Base-by-base conservation (phyloP, 2,329 filamentous ascomycete species). In the Colletotrichum liaoningense region DNA sequence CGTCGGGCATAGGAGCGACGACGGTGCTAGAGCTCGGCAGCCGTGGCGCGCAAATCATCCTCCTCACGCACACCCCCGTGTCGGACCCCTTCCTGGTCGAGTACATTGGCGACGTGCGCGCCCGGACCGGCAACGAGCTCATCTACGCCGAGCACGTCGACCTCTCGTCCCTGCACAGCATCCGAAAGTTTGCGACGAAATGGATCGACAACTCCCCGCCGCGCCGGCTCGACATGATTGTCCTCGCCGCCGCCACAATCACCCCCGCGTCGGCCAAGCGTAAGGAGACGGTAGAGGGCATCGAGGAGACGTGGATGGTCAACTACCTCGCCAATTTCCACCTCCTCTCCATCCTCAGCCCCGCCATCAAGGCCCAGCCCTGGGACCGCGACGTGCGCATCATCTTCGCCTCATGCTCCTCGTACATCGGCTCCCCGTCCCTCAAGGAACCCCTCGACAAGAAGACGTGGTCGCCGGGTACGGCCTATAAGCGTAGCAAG, bases 261-360 rank as follows among this genome's bases (percentile, higher is more conserved):
- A 94, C 93, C 5, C 92, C 94, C 2, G 89, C 89, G 12, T 93
- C 92, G 1, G 87, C 88, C 5, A 84, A 86, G 75, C 86, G 89
- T 33, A 85, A 82, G 1, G 85, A 89, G 76, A 97, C 95, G 0
- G 84, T 87, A 6, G 95, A 98, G 79, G 95, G 95, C 1, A 85
- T 98, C 16, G 96, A 98, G 80, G 89, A 93, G 76, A 96, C 93
- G 74, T 98, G 95, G 95, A 95, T 95, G 84, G 88, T 98, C 78
- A 99, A 99, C 81, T 99, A 95, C 82, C 88, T 99, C 52, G 93
- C 95, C 75, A 98, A 98, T 82, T 98, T 98, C 84, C 97, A 99
- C 80, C 88, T 99, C 4, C 88, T 99, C 57, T 94, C 94, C 76
- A 97, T 99, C 35, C 87, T 99, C 46, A 97, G 93, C 77, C 97